These are phyloP conservation scores for Spathaspora passalidarum DNA, from an alignment of 805 yeast species.

Conservation along the genomic window DNA sequence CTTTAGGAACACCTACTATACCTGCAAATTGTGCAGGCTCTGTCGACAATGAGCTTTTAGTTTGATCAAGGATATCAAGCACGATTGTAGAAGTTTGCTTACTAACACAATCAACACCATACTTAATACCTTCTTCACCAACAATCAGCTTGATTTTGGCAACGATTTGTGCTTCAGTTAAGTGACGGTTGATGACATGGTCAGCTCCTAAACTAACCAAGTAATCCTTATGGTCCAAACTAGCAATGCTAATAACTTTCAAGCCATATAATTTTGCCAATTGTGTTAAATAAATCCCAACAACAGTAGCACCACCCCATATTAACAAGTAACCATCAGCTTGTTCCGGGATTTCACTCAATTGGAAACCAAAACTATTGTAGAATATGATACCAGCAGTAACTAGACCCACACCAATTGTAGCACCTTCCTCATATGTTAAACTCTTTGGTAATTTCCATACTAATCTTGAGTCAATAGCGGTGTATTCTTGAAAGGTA, in stretches of 20 bases:
- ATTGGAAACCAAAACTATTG: constrained; percentile 16
- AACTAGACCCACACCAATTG: constrained; percentile 47
- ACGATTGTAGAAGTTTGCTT: constrained; percentile 35
- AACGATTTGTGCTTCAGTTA: constrained; percentile 15
- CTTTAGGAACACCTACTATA: constrained; percentile 34
- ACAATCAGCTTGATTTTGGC: constrained; percentile 12
- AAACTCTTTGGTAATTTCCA: constrained; percentile 41
- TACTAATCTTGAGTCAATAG: constrained; percentile 41
- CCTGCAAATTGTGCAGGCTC: constrained; percentile 28
- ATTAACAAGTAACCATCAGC: constrained; percentile 23
- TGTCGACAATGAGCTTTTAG: constrained; percentile 6
- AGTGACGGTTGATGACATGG: constrained; percentile 33
- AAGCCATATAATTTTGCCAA: constrained; percentile 39
- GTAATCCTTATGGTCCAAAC: constrained; percentile 17
- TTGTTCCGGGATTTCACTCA: constrained; percentile 1
- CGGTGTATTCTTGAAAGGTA: constrained; percentile 46
- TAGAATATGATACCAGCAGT: constrained; percentile 35
- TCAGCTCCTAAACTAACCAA: constrained; percentile 24
- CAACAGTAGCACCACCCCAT: constrained; percentile 52
- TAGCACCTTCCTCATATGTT: constrained; percentile 39
- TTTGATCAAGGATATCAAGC: constrained; percentile 17
- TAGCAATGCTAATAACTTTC: constrained; percentile 30
- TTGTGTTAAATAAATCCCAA: constrained; percentile 43
- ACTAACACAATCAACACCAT: constrained; percentile 45
- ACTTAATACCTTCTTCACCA: constrained; percentile 22